Evolutionary conservation across 495 filamentous ascomycete genomes (phyloP).

Genomic region (Patellaria atrata): DNA sequence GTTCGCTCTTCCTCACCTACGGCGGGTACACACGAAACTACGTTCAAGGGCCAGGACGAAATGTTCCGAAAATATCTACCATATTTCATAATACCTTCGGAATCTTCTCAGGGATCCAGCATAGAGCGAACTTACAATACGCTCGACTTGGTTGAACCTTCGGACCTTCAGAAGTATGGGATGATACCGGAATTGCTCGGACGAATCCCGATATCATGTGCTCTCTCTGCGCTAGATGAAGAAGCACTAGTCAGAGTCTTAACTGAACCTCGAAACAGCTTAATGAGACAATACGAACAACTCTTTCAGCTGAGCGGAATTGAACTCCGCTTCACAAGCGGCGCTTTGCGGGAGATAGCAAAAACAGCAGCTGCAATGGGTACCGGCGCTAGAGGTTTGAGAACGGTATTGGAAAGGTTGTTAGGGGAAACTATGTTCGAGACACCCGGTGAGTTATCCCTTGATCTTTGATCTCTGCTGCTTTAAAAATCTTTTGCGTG

Average conservation of each 20-base stretch:
- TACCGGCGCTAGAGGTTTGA: slow-evolving; percentile 74
- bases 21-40: slow-evolving; percentile 30
- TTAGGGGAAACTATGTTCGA: slow-evolving; percentile 87
- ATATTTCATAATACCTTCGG: slow-evolving; percentile 41
- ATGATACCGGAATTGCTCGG: slow-evolving; percentile 93
- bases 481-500: not conserved
- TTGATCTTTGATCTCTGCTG: not conserved
- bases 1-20: slow-evolving; percentile 39
- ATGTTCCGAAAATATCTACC: slow-evolving; percentile 55
- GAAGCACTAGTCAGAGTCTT: slow-evolving; percentile 71
- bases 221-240: slow-evolving; percentile 66
- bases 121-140: slow-evolving; percentile 52
- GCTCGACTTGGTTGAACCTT: slow-evolving; percentile 64
- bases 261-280: slow-evolving; percentile 77
- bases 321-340: slow-evolving; percentile 68
- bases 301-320: slow-evolving; percentile 74
- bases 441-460: slow-evolving; percentile 46
- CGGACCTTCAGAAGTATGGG: slow-evolving; percentile 79
- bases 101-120: slow-evolving; percentile 7
- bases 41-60: slow-evolving; percentile 36
- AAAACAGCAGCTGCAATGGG: slow-evolving; percentile 57
- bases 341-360: slow-evolving; percentile 66
- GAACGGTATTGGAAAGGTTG: slow-evolving; percentile 79
- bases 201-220: slow-evolving; percentile 73
- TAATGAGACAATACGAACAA: slow-evolving; percentile 72